A percentile compares a stretch with the other conserved stretches of the same genome.
Evolutionary conservation across 495 filamentous ascomycete genomes (phyloP).

Genomic region (Clavariopsis aquatica): DNA sequence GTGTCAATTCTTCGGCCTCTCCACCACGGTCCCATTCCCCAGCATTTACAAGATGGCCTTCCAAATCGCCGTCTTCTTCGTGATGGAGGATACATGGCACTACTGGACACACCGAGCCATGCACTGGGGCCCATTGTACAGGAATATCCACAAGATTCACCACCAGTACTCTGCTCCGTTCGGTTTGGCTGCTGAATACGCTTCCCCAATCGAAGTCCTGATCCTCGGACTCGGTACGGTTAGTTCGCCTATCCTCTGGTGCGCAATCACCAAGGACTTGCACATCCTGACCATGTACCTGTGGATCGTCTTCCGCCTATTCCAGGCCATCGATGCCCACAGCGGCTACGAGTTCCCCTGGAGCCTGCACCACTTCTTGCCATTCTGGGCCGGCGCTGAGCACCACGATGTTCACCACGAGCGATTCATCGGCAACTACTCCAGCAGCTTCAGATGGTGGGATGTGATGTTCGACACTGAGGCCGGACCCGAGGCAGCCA

Average conservation of each 20-base stretch:
- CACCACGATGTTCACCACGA: slow-evolving; percentile 98
- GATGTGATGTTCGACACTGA: slow-evolving; percentile 93
- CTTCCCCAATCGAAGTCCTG: slow-evolving; percentile 97
- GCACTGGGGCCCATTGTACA: slow-evolving; percentile 95
- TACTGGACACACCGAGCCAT: slow-evolving; percentile 95
- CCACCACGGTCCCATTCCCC: slow-evolving; percentile 88
- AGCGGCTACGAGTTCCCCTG: slow-evolving; percentile 97
- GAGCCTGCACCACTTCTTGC: slow-evolving; percentile 91
- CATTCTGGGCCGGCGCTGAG: slow-evolving; percentile 97
- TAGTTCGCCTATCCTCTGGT: slow-evolving; percentile 80
- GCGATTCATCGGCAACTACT: slow-evolving; percentile 95
- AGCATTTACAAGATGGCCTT: slow-evolving; percentile 78
- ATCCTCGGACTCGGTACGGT: slow-evolving; percentile 92
- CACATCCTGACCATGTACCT: slow-evolving; percentile 97
- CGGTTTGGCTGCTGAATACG: slow-evolving; percentile 94
- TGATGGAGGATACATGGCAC: slow-evolving; percentile 96
- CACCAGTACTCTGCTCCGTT: slow-evolving; percentile 98
- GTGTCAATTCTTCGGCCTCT: slow-evolving; percentile 87
- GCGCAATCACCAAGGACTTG: slow-evolving; percentile 76
- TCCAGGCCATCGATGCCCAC: slow-evolving; percentile 98
- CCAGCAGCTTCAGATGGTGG: slow-evolving; percentile 99
- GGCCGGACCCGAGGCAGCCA: slow-evolving; percentile 81
- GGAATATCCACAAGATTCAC: slow-evolving; percentile 95
- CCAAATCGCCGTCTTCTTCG: slow-evolving; percentile 92
- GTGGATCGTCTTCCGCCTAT: slow-evolving; percentile 90